Evolutionary conservation across 257 asterid species (phyloP).

Genomic region (Solanum bulbocastanum): DNA sequence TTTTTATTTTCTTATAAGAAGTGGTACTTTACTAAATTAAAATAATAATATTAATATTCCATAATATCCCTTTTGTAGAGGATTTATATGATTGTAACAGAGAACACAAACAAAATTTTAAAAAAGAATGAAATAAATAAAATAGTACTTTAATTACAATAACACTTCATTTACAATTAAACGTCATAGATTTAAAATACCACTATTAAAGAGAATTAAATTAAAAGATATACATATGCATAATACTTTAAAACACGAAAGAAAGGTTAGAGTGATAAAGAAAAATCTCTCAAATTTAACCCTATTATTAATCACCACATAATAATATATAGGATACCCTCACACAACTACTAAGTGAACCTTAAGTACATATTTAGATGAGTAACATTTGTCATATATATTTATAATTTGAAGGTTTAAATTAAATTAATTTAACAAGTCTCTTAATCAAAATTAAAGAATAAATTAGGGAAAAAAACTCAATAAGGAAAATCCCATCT

Average conservation of each 20-base stretch:
- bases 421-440: too few species aligned
- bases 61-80: background rate
- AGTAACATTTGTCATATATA: too few species aligned
- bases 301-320: background rate
- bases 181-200: background rate
- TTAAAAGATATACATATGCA: background rate
- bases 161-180: background rate
- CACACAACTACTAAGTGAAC: background rate
- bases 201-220: background rate
- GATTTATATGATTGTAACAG: background rate
- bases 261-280: background rate
- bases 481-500: too few species aligned
- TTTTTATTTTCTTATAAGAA: too few species aligned
- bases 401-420: too few species aligned
- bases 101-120: background rate
- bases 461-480: too few species aligned
- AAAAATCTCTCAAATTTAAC: background rate
- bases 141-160: background rate
- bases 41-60: background rate
- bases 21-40: background rate
- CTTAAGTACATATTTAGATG: too few species aligned
- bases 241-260: background rate
- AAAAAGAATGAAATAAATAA: background rate
- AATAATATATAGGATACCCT: too few species aligned
- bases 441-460: too few species aligned